Percentiles rank a stretch among this genome's conserved stretches.
These are phyloP conservation scores for Jaltomata sinuosa DNA, from an alignment of 257 asterid species.

Conservation along the genomic window DNA sequence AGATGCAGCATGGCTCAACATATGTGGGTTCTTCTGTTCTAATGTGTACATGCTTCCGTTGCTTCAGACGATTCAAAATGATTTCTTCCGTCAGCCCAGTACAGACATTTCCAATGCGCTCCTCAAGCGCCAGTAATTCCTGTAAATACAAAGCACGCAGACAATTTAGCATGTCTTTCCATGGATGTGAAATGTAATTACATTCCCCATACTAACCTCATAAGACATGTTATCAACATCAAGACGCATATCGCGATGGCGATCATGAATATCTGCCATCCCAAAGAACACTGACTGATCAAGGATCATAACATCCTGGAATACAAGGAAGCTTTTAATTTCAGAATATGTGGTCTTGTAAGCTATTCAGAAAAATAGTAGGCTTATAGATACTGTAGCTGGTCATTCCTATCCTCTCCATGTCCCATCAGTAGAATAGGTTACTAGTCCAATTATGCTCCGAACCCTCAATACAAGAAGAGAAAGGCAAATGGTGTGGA, in stretches of 20 bases:
- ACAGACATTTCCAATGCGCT: conserved; percentile 35
- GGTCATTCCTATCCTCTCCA: not conserved
- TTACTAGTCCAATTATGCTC: not conserved
- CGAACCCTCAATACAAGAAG: too few species aligned
- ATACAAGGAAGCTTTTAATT: not conserved
- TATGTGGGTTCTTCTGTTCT: conserved; percentile 9
- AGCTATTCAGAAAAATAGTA: not conserved
- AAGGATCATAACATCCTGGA: conserved; percentile 37
- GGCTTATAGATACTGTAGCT: not conserved
- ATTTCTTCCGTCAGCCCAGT: conserved; percentile 34
- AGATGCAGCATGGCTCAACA: conserved; percentile 36
- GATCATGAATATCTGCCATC: conserved; percentile 30
- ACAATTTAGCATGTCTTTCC: not conserved
- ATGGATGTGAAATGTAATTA: not conserved
- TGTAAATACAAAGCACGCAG: not conserved
- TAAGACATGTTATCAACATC: conserved; percentile 49
- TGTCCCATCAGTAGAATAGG: not conserved
- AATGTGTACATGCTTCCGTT: conserved; percentile 10
- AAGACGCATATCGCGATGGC: conserved; percentile 47
- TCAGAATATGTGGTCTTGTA: not conserved
- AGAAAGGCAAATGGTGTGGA: too few species aligned
- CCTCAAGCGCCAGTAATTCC: conserved; percentile 41
- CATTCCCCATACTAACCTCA: conserved; percentile 14
- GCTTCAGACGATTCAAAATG: conserved; percentile 23
- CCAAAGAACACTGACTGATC: conserved; percentile 35